These are phyloP conservation scores for Lepidium didymum DNA, from an alignment of 345 rosid species.

Conservation along the genomic window DNA sequence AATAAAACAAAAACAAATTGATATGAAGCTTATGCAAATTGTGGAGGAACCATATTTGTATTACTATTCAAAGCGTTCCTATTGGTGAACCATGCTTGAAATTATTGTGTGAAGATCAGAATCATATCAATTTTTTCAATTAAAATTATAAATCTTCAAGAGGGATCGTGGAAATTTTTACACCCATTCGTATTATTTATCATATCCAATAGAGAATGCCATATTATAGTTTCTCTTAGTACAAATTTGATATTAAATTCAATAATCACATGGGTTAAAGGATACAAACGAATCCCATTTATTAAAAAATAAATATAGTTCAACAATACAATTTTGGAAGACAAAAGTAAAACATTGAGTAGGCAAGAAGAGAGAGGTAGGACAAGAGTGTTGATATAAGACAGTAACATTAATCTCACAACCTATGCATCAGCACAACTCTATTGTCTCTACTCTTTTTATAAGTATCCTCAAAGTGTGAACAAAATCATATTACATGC, in stretches of 20 bases:
- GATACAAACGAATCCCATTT: background rate
- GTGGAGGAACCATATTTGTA: background rate
- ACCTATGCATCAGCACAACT: constrained; percentile 21
- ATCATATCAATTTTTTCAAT: background rate
- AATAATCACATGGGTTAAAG: background rate
- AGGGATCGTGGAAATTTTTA: background rate
- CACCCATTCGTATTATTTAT: background rate
- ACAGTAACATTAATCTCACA: constrained; percentile 23
- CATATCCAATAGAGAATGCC: background rate
- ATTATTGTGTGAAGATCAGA: background rate
- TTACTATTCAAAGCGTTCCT: background rate
- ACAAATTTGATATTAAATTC: background rate
- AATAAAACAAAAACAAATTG: no score
- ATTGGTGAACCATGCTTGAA: background rate
- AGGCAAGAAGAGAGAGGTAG: constrained; percentile 20
- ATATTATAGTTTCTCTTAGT: background rate
- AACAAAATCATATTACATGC: constrained; percentile 6
- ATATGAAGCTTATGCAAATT: background rate
- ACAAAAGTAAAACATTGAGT: constrained; percentile 13
- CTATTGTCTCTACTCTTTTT: constrained; percentile 16
- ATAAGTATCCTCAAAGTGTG: background rate
- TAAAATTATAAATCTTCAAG: background rate
- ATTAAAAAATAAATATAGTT: background rate
- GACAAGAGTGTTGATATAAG: constrained; percentile 25
- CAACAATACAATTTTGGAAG: background rate